Evolutionary conservation across 768 basidiomycete genomes (phyloP), one percentile per base, ranked within the genome.

Genomic region (Tremella fuciformis): DNA sequence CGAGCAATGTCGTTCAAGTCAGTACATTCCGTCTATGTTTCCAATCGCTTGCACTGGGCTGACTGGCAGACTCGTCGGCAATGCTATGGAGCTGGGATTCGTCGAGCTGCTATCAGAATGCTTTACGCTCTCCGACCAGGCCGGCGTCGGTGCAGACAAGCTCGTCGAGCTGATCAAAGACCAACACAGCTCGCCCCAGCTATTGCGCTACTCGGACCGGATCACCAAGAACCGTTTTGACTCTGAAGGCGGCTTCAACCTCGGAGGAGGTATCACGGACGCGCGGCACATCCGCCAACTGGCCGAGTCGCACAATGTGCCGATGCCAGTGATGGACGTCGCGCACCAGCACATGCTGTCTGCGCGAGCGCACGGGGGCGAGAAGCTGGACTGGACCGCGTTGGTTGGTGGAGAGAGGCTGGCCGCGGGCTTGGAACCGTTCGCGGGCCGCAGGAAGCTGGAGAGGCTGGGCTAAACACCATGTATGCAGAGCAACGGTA

Each of bases 191-290:
- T 83, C 84, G 18, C 85, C 86, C 41, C 67, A 80, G 82, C 84
- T 80, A 55, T 78, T 73, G 22, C 53, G 62, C 39, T 72, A 78
- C 57, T 70, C 69, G 8, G 74, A 73, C 37, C 54, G 70, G 73
- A 88, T 92, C 79, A 78, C 84, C 11, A 79, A 84, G 55, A 85
- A 90, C 76, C 79, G 83, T 34, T 93, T 91, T 69, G 86, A 89
- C 57, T 88, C 84, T 19, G 79, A 81, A 8, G 79, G 78, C 16
- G 91, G 90, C 13, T 92, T 94, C 73, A 79, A 85, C 13, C 83
- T 92, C 50, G 85, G 88, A 47, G 88, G 88, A n/a, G 91, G 89
- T 16, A 84, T 94, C 69, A 91, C 91, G 69, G 91, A 92, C 69
- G 86, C 88, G 0, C 77, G 82, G 82, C 70, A 77, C 71, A 85